phyloP scores from a whole-genome alignment of 2,329 filamentous ascomycete species.

The Beauveria asiatica region DNA sequence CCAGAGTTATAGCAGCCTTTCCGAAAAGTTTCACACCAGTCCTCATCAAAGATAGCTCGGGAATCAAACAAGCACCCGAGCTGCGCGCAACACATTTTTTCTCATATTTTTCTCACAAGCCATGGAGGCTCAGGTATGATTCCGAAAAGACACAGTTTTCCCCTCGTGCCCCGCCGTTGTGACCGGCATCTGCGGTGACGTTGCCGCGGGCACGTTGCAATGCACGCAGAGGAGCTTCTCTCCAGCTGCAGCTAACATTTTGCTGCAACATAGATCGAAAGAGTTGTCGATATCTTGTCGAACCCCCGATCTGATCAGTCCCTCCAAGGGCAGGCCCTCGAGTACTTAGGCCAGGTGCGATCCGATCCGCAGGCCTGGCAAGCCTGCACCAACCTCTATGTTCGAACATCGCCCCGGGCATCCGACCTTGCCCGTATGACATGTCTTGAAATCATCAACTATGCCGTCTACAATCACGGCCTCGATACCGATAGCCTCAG shows the following conservation, averaged over 20 bases:
- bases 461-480: slow-evolving; percentile 73
- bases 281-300: slow-evolving; percentile 90
- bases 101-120: slow-evolving; percentile 19
- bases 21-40: neutral
- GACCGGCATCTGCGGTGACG: slow-evolving; percentile 7
- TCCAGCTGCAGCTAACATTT: slow-evolving; percentile 13
- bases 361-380: slow-evolving; percentile 83
- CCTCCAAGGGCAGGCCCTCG: slow-evolving; percentile 74
- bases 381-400: slow-evolving; percentile 79
- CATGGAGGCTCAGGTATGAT: slow-evolving; percentile 41
- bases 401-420: slow-evolving; percentile 56
- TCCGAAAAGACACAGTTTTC: slow-evolving; percentile 7
- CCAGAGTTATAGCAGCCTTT: slow-evolving; percentile 35
- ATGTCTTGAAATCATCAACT: slow-evolving; percentile 87
- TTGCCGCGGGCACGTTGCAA: slow-evolving; percentile 15
- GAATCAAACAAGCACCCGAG: neutral
- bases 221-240: neutral
- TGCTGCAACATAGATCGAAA: slow-evolving; percentile 61
- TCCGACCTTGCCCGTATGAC: slow-evolving; percentile 83
- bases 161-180: slow-evolving; percentile 6
- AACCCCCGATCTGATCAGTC: slow-evolving; percentile 67
- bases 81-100: slow-evolving; percentile 15
- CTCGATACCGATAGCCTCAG: slow-evolving; percentile 64
- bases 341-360: slow-evolving; percentile 71
- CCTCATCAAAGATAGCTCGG: slow-evolving; percentile 1